Conservation (phyloP, 257 asterid species). For the Solanum ossicruentum region DNA sequence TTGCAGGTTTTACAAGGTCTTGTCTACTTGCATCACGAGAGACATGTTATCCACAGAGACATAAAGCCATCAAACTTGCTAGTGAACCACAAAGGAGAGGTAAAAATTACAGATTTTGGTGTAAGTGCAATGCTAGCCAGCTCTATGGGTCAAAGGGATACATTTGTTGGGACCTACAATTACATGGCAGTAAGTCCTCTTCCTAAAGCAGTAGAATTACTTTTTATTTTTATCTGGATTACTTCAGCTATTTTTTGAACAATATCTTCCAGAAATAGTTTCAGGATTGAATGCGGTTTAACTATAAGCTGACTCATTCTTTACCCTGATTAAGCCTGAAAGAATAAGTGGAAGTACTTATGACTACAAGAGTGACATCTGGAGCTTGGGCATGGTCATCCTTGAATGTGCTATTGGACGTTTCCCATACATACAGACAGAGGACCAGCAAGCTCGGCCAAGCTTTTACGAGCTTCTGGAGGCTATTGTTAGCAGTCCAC, state of each 20-base stretch:
- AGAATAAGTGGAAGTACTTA: constrained; percentile 90
- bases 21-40: constrained; percentile 72
- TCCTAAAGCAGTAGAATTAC: background rate
- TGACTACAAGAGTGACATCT: constrained; percentile 52
- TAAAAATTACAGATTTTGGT: constrained; percentile 94
- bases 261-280: background rate
- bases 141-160: constrained; percentile 90
- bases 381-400: constrained; percentile 77
- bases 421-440: constrained; percentile 89
- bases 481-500: constrained; percentile 86
- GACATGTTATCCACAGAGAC: constrained; percentile 93
- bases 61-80: constrained; percentile 72
- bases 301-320: background rate
- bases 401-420: constrained; percentile 98
- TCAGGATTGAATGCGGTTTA: background rate
- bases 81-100: constrained; percentile 87
- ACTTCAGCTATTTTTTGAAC: background rate
- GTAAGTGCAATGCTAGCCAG: constrained; percentile 95
- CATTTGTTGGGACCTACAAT: constrained; percentile 93
- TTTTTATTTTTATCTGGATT: background rate
- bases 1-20: constrained; percentile 92
- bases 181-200: constrained; percentile 89
- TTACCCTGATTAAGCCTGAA: constrained; percentile 57
- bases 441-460: constrained; percentile 79
- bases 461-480: constrained; percentile 93